Base-by-base conservation (phyloP, 2,329 filamentous ascomycete genomes). In the Samsoniella hepiali region DNA sequence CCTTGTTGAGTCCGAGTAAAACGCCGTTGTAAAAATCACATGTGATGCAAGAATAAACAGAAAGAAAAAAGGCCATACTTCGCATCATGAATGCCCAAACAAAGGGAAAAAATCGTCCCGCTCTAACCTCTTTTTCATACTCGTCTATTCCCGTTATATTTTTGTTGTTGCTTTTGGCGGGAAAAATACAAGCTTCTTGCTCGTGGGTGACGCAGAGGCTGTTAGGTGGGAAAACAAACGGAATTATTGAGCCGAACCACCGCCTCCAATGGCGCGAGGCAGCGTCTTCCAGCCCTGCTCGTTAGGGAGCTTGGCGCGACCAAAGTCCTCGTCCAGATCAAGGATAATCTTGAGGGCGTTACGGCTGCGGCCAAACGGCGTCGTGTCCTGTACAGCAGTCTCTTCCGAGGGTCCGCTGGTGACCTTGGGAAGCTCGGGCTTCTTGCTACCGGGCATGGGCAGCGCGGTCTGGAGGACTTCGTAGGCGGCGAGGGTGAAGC, bases 331-430 rank as follows among this genome's bases (percentile, higher is more conserved):
- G 73, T 98, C 94, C 65, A 98, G 81, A 76, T 98, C 94, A 56
- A 97, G 85, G 70, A 98, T 94, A 70, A 97, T 91, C 84, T 97
- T 97, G 69, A 98, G 82, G 11, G 94, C 94, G 74, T 97, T 98
- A 65, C 93, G 84, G 77, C 91, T 96, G 70, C 83, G 79, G 54
- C 78, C 77, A 67, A 83, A 81, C 17, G 84, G 83, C 66, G 78
- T 83, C 31, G 79, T 76, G 66, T 80, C 76, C 58, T 68, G 68
- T 64, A 67, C 69, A 58, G 68, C 63, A 6, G 69, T 85, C 2
- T 86, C 88, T 69, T 90, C 88, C 22, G 85, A 76, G 44, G 87
- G 82, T 54, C 88, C 88, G 22, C 79, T 81, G 62, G 84, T 79
- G 6, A 83, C 79, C 67, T 80, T 79, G 15, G 80, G 77, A 63